Evolutionary conservation across 345 rosid genomes (phyloP).

Genomic region (Laguncularia racemosa): DNA sequence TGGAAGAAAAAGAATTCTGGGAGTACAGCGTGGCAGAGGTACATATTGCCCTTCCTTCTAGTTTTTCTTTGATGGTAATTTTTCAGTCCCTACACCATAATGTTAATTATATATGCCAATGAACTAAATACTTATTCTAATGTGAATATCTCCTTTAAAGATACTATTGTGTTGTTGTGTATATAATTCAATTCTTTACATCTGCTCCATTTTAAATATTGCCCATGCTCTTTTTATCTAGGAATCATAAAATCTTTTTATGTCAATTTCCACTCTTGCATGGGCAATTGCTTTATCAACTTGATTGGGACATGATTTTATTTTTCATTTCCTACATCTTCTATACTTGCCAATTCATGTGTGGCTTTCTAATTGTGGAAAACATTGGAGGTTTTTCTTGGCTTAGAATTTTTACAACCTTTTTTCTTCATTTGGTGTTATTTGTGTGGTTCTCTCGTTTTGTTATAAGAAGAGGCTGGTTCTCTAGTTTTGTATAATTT

Average conservation of each 20-base stretch:
- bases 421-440: not conserved
- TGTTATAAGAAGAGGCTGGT: not conserved
- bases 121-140: no score
- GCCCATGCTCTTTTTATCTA: no score
- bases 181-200: no score
- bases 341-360: not conserved
- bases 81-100: no score
- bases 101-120: no score
- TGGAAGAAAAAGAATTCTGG: constrained; percentile 90
- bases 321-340: no score
- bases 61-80: constrained; percentile 1
- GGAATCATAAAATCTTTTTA: no score
- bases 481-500: no score
- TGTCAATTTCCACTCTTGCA: not conserved
- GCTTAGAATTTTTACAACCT: not conserved
- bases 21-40: constrained; percentile 78
- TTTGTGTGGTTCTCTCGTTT: constrained; percentile 1
- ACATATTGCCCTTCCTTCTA: constrained; percentile 14
- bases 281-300: not conserved
- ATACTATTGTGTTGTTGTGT: no score
- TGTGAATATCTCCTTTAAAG: no score
- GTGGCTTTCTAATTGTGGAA: not conserved
- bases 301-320: no score
- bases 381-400: constrained; percentile 1
- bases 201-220: no score